Conservation (phyloP, 2,329 filamentous ascomycete genomes). For the Teratosphaeria epicoccoides region DNA sequence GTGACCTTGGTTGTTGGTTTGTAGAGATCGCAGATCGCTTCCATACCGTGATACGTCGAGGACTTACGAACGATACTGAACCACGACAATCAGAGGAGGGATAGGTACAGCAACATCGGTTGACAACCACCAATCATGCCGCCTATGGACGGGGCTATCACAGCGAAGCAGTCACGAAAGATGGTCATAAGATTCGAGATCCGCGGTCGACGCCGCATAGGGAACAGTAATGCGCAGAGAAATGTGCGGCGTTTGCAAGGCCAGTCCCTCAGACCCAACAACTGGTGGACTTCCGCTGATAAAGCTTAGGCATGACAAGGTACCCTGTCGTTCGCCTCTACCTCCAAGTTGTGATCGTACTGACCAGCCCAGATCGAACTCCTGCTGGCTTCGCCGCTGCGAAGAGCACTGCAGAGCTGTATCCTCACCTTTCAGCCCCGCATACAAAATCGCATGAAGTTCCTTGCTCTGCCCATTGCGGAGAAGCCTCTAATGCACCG, state of each 20-base stretch:
- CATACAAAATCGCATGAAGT: slow-evolving; percentile 15
- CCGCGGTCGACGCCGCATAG: slow-evolving; percentile 19
- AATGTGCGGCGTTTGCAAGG: slow-evolving; percentile 13
- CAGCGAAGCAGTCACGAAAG: slow-evolving; percentile 12
- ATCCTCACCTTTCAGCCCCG: slow-evolving; percentile 15
- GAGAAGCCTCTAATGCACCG: slow-evolving; percentile 18
- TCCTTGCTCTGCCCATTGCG: slow-evolving; percentile 19
- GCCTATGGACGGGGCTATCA: slow-evolving; percentile 23
- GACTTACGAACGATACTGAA: no score
- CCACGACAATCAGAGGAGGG: no score
- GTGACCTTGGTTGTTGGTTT: no score
- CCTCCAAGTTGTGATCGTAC: neutral
- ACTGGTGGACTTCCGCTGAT: neutral
- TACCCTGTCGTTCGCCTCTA: no score
- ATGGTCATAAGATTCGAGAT: slow-evolving; percentile 20
- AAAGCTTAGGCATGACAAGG: slow-evolving; percentile 13
- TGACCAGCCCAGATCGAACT: slow-evolving; percentile 16
- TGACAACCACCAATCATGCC: slow-evolving; percentile 7
- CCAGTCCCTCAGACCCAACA: no score
- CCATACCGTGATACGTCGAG: no score
- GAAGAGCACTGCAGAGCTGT: slow-evolving; percentile 20
- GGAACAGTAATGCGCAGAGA: slow-evolving; percentile 15
- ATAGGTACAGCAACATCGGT: no score
- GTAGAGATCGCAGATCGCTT: no score
- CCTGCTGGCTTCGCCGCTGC: slow-evolving; percentile 20